Evolutionary conservation across 257 asterid species (phyloP).

Genomic region (Haberlea rhodopensis): DNA sequence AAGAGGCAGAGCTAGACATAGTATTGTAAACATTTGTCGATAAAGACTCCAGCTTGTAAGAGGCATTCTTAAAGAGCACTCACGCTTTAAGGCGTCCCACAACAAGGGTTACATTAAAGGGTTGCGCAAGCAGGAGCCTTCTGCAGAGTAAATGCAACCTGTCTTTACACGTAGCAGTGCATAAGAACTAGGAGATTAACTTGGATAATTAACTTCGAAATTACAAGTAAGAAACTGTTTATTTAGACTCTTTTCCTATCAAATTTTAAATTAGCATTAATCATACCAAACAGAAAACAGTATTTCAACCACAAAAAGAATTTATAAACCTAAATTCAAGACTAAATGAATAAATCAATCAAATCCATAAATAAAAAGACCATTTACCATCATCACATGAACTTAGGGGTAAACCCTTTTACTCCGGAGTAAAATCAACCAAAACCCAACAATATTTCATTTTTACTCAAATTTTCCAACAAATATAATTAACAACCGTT

Average conservation of each 20-base stretch:
- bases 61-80: no score
- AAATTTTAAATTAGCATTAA: not conserved
- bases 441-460: not conserved
- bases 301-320: not conserved
- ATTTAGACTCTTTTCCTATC: not conserved
- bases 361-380: not conserved
- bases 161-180: not conserved
- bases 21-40: no score
- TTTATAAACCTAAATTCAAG: not conserved
- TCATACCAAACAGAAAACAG: not conserved
- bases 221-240: not conserved
- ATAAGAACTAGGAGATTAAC: not conserved
- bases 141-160: not conserved
- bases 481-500: not conserved
- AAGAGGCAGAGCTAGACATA: no score
- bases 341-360: not conserved
- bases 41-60: no score
- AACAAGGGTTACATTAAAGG: no score
- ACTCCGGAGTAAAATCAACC: not conserved
- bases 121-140: no score
- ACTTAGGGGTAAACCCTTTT: not conserved
- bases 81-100: no score
- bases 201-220: not conserved
- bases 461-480: no score
- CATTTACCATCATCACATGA: slow-evolving; percentile 1